Evolutionary conservation across 2,329 filamentous ascomycete species (phyloP), one percentile per base, ranked within the genome.

Genomic region (Cladophialophora carrionii): DNA sequence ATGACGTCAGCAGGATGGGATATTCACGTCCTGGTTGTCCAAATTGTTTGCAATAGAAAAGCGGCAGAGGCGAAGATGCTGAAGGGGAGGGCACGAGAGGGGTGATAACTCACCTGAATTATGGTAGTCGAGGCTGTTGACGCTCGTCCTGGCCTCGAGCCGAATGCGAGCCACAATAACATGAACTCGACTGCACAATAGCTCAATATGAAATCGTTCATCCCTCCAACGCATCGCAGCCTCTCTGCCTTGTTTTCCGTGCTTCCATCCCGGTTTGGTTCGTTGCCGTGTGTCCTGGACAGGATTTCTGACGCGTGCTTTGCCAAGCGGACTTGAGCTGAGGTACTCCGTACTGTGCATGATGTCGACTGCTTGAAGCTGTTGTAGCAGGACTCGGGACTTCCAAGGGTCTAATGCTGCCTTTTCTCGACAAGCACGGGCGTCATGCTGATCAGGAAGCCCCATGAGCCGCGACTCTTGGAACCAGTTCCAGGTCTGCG

Each of bases 31-130:
- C 24, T 41, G 24, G 43, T 3, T 41, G 46, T 10, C 60, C 59
- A 65, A 51, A 62, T 62, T 67, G 62, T 67, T 64, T 57, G 22
- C 46, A 48, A 46, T 52, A 60, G 62, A 65, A 64, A 64, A 64
- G 41, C 61, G 31, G 49, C 48, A 57, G 37, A 41, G 24, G 52
- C 17, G 29, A 34, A 29, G 29, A 17, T 31, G 26, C 20, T 24
- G 29, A 14, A 54, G 4, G 4, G 52, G 52, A 54, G 48, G 59
- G 37, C 26, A 24, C 53, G 32, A 61, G 52, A 14, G 10, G 52
- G n/a, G 52, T 20, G 32, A 37, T 24, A 20, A 46, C 54, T n/a
- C 26, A 54, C 54, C 54, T 43, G 54, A 48, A 14, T 51, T 14
- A 56, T 52, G 22, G 37, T 60, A 22, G 54, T 54, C 34, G 32